Percentiles rank a stretch among this genome's conserved stretches.
Conservation (phyloP, 164 flowering plant genomes). For the Warburgia ugandensis region DNA sequence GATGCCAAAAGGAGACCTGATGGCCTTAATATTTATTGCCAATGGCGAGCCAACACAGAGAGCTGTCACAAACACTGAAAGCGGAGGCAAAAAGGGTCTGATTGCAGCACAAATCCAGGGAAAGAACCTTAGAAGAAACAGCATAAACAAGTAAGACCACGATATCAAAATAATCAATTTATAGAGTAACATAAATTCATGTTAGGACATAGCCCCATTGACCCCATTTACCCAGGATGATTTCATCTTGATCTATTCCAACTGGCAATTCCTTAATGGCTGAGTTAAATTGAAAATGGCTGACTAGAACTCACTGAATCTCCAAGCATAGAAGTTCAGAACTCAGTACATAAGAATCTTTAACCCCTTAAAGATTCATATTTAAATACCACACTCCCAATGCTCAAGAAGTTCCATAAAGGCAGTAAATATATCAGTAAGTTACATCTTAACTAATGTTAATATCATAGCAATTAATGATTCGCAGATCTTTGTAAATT, state of each 20-base stretch:
- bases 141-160: neutral
- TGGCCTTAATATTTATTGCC: constrained; percentile 66
- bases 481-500: no score
- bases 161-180: neutral
- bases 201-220: no score
- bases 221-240: neutral
- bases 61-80: constrained; percentile 88
- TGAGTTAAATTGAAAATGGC: no score
- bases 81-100: constrained; percentile 76
- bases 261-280: neutral
- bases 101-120: constrained; percentile 61
- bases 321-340: no score
- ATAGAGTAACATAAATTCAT: neutral
- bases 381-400: no score
- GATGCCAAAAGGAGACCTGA: constrained; percentile 78
- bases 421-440: no score
- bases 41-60: constrained; percentile 94
- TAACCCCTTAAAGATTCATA: no score
- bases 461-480: no score
- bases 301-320: no score
- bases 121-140: constrained; percentile 40
- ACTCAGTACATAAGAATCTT: no score
- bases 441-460: no score
- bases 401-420: no score
- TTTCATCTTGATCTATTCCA: neutral